Conservation (phyloP, 768 basidiomycete genomes). For the Amanita muscaria region DNA sequence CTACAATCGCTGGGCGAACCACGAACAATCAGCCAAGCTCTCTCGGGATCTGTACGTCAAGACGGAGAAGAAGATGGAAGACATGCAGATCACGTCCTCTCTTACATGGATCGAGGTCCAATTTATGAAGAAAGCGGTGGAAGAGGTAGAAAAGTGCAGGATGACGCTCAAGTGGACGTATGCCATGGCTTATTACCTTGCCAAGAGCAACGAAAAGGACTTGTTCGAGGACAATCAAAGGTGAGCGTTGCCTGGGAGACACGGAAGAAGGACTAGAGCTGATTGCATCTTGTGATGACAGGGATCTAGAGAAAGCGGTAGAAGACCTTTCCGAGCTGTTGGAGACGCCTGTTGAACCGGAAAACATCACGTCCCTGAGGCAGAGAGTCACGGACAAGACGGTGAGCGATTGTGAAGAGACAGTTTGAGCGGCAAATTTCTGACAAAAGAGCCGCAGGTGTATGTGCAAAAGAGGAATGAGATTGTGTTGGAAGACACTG, state of each 20-base stretch:
- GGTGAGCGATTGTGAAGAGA: conserved; percentile 42
- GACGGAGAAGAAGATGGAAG: conserved; percentile 99
- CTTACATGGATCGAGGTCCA: conserved; percentile 98
- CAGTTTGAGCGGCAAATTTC: too few species aligned
- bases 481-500: conserved; percentile 92
- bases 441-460: too few species aligned
- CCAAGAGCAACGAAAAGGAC: conserved; percentile 85
- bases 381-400: conserved; percentile 97
- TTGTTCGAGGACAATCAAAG: conserved; percentile 96
- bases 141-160: conserved; percentile 81
- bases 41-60: conserved; percentile 86
- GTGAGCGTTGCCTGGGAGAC: conserved; percentile 35
- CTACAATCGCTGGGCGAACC: conserved; percentile 99
- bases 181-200: conserved; percentile 96
- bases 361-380: conserved; percentile 69
- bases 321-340: conserved; percentile 91
- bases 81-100: conserved; percentile 89
- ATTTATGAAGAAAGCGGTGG: conserved; percentile 98
- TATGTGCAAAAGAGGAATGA: conserved; percentile 98
- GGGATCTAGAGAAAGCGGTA: conserved; percentile 90
- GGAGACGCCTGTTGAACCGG: conserved; percentile 85
- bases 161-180: conserved; percentile 99
- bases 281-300: too few species aligned
- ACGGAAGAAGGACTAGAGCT: too few species aligned
- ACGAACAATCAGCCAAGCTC: conserved; percentile 98